Conservation (phyloP, 2,329 filamentous ascomycete species). For the Penicillium occitanis region DNA sequence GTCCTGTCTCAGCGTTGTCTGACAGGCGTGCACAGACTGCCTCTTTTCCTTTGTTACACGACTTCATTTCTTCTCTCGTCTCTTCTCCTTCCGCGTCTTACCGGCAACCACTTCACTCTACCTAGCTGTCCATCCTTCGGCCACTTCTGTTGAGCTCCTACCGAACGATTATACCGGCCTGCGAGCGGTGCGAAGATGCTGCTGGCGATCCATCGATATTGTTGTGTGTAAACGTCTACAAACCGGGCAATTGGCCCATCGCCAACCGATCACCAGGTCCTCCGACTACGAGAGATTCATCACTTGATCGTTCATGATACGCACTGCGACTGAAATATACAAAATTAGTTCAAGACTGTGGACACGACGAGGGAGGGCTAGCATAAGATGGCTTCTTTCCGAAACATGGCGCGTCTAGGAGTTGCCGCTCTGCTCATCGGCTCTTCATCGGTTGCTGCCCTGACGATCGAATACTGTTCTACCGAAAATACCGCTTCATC, state of each 20-base stretch:
- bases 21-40: neutral
- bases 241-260: neutral
- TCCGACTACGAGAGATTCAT: neutral
- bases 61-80: neutral
- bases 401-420: conserved; percentile 4
- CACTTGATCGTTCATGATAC: neutral
- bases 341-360: neutral
- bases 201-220: neutral
- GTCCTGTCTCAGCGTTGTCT: neutral
- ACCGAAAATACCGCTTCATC: conserved; percentile 46
- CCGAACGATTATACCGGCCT: neutral
- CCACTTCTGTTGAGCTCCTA: neutral
- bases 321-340: neutral
- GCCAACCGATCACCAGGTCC: neutral
- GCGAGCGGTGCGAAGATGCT: conserved; percentile 16
- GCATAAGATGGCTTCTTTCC: conserved; percentile 2
- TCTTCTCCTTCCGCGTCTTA: neutral
- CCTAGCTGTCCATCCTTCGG: neutral
- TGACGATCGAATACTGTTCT: conserved; percentile 44
- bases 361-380: neutral
- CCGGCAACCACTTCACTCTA: neutral
- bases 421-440: conserved; percentile 30
- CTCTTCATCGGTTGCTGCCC: conserved; percentile 26
- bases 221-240: conserved; percentile 14
- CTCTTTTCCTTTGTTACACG: conserved; percentile 4